Evolutionary conservation across 768 basidiomycete species (phyloP), one percentile per base, ranked within the genome.

Genomic region (Sporobolomyces roseus): DNA sequence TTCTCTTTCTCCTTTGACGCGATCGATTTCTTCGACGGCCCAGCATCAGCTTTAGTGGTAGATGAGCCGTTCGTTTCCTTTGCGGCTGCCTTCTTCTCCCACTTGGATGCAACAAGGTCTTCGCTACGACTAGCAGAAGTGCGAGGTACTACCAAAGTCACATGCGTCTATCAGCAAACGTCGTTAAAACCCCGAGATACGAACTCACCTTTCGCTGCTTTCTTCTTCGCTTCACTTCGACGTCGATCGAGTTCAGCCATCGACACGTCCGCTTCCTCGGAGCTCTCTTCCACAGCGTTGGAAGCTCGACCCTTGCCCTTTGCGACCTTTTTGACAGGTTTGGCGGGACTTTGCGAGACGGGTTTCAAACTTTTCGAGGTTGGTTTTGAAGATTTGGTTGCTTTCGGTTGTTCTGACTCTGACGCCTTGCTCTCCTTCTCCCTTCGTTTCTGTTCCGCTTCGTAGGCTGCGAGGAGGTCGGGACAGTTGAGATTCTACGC

Each of bases 401-500:
- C 3, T 17, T 35, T 54, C 30, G 38, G 38, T 41, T 41, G 10
- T 17, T 9, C 38, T 41, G 52, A 54, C 52, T 54, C 21, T 17
- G 50, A n/a, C 13, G 7, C 29, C 9, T 16, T 9, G 12, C 23
- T 29, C 25, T 16, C 7, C 8, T 27, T n/a, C 35, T 38, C 25
- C 23, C n/a, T n/a, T n/a, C 30, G 32, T 58, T 62, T 17, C 27
- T 38, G 1, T 4, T 45, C 27, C 5, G 25, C 30, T 33, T 63
- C 66, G 29, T 27, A 68, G 6, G 27, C 50, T 9, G 16, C 23
- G n/a, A 71, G 61, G 9, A 71, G 56, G 2, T 59, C 65, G 3
- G 36, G 50, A 33, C 62, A 63, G 21, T 55, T 12, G 30, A 71
- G 62, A 33, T 71, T 71, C 70, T 71, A 17, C 53, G n/a, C n/a